A percentile compares a stretch with the other conserved stretches of the same genome.
Conservation (phyloP, 768 basidiomycete species). For the Lactarius psammicola region DNA sequence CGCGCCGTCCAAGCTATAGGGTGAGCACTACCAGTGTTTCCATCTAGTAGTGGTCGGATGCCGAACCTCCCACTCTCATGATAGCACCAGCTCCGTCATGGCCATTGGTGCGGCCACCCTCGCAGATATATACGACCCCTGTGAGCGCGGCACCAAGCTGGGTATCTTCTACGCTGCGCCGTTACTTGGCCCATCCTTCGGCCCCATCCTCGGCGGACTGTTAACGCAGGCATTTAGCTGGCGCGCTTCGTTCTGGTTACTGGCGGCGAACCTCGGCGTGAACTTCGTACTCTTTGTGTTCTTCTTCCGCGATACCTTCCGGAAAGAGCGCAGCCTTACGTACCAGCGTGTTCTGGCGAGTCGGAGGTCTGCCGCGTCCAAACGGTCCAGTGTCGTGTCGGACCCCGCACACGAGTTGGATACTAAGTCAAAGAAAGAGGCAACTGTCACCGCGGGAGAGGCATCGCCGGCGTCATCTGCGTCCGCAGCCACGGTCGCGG, state of each 20-base stretch:
- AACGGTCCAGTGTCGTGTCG: conserved; percentile 32
- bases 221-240: conserved; percentile 68
- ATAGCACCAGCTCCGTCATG: conserved; percentile 57
- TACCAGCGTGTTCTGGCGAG: conserved; percentile 67
- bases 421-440: neutral
- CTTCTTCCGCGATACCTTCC: conserved; percentile 80
- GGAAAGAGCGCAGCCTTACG: conserved; percentile 73
- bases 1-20: conserved; percentile 67
- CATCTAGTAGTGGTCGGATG: conserved; percentile 23
- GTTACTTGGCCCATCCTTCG: conserved; percentile 66
- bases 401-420: conserved; percentile 15
- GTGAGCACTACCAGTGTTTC: conserved; percentile 37
- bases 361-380: conserved; percentile 31
- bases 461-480: neutral
- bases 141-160: conserved; percentile 73
- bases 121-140: conserved; percentile 74
- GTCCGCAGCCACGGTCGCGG: neutral
- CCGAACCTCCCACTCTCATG: conserved; percentile 34
- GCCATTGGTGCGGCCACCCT: conserved; percentile 74
- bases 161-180: conserved; percentile 81
- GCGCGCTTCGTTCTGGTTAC: conserved; percentile 84
- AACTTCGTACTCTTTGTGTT: conserved; percentile 57
- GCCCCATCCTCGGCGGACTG: conserved; percentile 68
- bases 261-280: conserved; percentile 58
- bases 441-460: neutral